Evolutionary conservation across 2,329 filamentous ascomycete species (phyloP), one percentile per base, ranked within the genome.

Genomic region (Beauveria asiatica): DNA sequence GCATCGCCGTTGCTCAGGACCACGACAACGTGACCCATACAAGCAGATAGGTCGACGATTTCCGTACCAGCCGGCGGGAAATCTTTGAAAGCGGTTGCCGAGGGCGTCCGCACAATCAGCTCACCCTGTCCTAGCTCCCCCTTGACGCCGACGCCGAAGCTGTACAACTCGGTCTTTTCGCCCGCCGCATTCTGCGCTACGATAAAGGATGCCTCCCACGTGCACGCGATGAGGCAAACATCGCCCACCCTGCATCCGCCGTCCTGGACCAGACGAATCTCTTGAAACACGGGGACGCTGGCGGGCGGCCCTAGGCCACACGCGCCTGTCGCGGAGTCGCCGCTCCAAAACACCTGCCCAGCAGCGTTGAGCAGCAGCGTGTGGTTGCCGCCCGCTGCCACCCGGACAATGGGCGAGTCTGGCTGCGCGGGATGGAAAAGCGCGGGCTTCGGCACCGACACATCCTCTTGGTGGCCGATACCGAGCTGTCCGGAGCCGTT

Each of bases 381-480:
- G 72, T 97, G 93, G 68, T 97, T 97, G 1, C 92, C 92, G 4
- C 93, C 93, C 8, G 90, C 78, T 21, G 75, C 75, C 10, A 80
- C 70, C 46, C 70, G 71, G 56, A 69, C 65, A 59, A 80, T 70
- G 27, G 70, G 67, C 16, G 75, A 70, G 30, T 68, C 65, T 41
- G 73, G 69, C 54, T 69, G 67, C 16, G 72, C 69, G 2, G 75
- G 71, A 6, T 76, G 69, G 70, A 90, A 88, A n/a, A 81, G 66
- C 64, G 83, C 85, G 63, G 75, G 77, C 63, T 86, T 83, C 1
- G 88, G 87, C 0, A 83, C 76, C 1, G 86, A 87, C 52, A 89
- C 83, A 67, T 92, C 88, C 69, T 90, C 84, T 62, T 77, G 79
- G 70, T 91, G 88, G 21, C 83, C 83, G 61, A 91, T 81, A 45